Conservation (phyloP, 2,329 filamentous ascomycete genomes). For the Calonectria pteridis region DNA sequence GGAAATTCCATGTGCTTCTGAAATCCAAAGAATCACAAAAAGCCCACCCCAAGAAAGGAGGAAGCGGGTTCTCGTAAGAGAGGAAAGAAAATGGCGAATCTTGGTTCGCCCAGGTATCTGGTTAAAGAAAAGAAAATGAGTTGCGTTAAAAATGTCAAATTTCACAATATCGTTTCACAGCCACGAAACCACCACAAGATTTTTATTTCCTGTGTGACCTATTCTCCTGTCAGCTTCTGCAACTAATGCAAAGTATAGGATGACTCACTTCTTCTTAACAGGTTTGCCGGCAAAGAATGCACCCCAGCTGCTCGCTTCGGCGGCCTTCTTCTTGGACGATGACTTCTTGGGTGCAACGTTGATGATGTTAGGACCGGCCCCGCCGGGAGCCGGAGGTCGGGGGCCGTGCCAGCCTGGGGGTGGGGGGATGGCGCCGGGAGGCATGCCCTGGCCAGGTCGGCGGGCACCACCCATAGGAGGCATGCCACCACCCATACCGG, state of each 20-base stretch:
- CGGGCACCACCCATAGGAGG: constrained; percentile 20
- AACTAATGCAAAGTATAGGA: not conserved
- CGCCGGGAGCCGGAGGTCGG: constrained; percentile 8
- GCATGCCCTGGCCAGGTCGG: constrained; percentile 13
- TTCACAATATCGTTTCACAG: constrained; percentile 38
- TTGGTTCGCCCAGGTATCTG: constrained; percentile 43
- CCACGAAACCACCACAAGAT: constrained; percentile 4
- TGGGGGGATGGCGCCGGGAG: constrained; percentile 35
- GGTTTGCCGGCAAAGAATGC: constrained; percentile 47
- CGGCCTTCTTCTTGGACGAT: constrained; percentile 38
- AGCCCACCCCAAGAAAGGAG: constrained; percentile 24
- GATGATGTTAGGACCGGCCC: constrained; percentile 35
- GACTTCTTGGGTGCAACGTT: constrained; percentile 40
- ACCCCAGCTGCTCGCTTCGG: constrained; percentile 32
- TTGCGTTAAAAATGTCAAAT: constrained; percentile 29
- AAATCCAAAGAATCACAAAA: constrained; percentile 30
- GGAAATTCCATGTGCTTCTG: constrained; percentile 18
- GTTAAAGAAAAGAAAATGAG: constrained; percentile 35
- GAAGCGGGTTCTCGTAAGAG: constrained; percentile 32
- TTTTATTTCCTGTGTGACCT: constrained; percentile 42
- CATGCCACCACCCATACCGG: constrained; percentile 19
- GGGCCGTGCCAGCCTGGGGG: constrained; percentile 41
- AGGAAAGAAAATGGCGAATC: constrained; percentile 21
- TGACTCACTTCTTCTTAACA: constrained; percentile 48
- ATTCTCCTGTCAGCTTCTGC: constrained; percentile 14